Base-by-base conservation (phyloP, 2,329 filamentous ascomycete genomes). In the Diaporthe humulicola region DNA sequence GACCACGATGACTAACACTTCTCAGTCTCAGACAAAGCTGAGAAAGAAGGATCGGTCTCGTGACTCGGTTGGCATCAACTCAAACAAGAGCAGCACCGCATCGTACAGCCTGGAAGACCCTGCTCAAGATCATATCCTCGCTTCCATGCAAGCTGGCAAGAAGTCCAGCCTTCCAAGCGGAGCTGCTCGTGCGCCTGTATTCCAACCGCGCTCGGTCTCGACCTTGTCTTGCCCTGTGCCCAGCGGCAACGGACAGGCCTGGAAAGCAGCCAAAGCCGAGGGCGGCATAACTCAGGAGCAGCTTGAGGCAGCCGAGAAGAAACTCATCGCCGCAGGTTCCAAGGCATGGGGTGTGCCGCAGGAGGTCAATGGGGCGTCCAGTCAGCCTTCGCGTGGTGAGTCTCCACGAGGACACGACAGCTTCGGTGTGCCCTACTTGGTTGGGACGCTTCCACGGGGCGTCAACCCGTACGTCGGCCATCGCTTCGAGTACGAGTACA, bases 401-500 rank as follows among this genome's bases (percentile, higher is more conserved):
- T 48, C 58, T 19, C 38, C 57, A 58, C 58, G 25, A 2, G 42
- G 28, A 4, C 67, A 66, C 19, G 28, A 70, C 9, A 76, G 71
- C 5, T 71, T 79, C 7, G 76, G 79, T 15, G 77, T 80, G 56
- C 90, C 90, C 1, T 92, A 92, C 77, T 86, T 92, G 25, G 82
- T 91, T 67, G 90, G 90, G 42, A 84, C 82, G 42, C 83, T 90
- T 28, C 88, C 88, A 36, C 80, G 81, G 25, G 87, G 86, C 6
- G 79, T 86, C 69, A 83, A 83, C 28, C 79, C 84, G n/a, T 84
- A 85, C 40, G 82, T 80, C 17, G 86, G 85, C 33, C 84, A 80
- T 36, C 82, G 86, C 38, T 82, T 81, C 9, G 89, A 91, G 77
- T 90, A 90, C 78, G 79, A 86, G 42, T 93, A 93, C 77, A 83